Evolutionary conservation across 2,329 filamentous ascomycete genomes (phyloP), one percentile per base, ranked within the genome.

Genomic region (Ascosphaera aggregata): DNA sequence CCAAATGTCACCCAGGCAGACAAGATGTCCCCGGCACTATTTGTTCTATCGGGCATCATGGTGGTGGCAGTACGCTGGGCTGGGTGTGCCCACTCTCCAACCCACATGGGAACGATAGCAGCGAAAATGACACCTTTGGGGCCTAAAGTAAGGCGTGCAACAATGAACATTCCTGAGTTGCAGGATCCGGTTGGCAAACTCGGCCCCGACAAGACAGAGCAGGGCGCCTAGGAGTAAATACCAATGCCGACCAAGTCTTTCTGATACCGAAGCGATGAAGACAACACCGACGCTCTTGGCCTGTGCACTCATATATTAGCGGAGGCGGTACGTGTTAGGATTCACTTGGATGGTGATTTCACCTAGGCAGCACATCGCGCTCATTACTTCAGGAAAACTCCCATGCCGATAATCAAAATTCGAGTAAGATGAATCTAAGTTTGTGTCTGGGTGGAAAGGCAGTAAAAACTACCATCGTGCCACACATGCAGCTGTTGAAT

Each of bases 211-310:
- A n/a, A 32, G 30, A n/a, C 30, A 32, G 30, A 32, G 30, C 9
- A 32, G 30, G 11, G 30, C 30, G 30, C 30, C 30, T 9, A 32
- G 54, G 7, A 69, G 53, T 41, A 70, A 67, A 20, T 62, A 65
- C 59, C 60, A 64, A 36, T 66, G 58, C 41, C 69, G 55, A 2
- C 69, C 69, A 32, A 65, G 59, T 20, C 53, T 58, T 40, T 71
- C 64, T 34, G 66, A 66, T 11, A 71, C 11, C 15, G 17, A 22
- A 41, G 43, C 4, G 43, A 44, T 20, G 42, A 46, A 18, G 40
- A 34, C 16, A 39, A 43, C 13, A 39, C 30, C 42, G 17, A 41
- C 11, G 34, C 36, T 41, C 9, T 40, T 41, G 13, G 31, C 41
- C n/a, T 41, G 43, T 9, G 38, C n/a, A 38, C 35, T 38, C 39